Evolutionary conservation across 2,329 filamentous ascomycete genomes (phyloP), one percentile per base, ranked within the genome.

Genomic region (Tolypocladium tundrense): DNA sequence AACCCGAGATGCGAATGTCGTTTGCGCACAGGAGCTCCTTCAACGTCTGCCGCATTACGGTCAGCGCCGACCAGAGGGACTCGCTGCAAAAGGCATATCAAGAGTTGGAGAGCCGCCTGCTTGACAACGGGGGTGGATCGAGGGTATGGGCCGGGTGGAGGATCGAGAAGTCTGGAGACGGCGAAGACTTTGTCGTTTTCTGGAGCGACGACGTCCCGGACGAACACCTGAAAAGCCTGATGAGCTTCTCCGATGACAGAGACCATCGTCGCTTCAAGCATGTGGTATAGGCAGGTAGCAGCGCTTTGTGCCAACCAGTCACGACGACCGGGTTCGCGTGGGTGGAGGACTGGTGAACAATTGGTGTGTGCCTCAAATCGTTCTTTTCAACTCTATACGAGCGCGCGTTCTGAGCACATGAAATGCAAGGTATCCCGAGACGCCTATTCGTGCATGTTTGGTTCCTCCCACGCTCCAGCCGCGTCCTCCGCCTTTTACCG

Each of bases 391-490:
- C 66, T 68, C 68, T 73, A 73, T 72, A 63, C 68, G 70, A 72
- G 69, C 65, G 69, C 66, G 66, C 67, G 65, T 69, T 68, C 69
- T 69, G 69, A 73, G 68, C 70, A 73, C 72, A 72, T 70, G 69
- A 78, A 78, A 78, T 77, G 76, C 74, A 77, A 78, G 75, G 74
- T 78, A 77, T 78, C 75, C 77, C 76, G 74, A 77, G 77, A 82
- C 79, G 79, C 79, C 79, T 73, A 73, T 72, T 77, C 69, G 73
- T 77, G 73, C 70, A 70, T 70, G 65, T 39, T 54, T 69, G 65
- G 67, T 68, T 65, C 65, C 71, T 66, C 65, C 65, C 67, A 60
- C 63, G 65, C 65, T 58, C 56, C 57, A 59, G 64, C 63, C 53
- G 55, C 63, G 57, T 64, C 63, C 41, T 16, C 33, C 62, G 57